Percentiles rank a stretch among this genome's conserved stretches.
These are phyloP conservation scores for Ophiognomonia clavigignenti-juglandacearum DNA, from an alignment of 2,329 filamentous ascomycete genomes.

Conservation along the genomic window DNA sequence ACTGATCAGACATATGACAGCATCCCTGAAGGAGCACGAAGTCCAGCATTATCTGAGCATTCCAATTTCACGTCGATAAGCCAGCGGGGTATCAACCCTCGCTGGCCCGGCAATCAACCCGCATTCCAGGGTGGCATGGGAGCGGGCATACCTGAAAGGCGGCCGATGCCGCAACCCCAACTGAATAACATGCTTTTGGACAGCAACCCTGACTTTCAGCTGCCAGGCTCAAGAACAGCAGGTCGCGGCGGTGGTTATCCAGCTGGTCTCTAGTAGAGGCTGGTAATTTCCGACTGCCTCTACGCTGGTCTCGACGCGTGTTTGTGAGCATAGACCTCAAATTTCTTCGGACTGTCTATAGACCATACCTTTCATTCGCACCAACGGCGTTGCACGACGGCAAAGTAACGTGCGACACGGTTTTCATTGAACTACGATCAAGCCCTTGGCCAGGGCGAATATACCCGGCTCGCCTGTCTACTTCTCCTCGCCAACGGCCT, in stretches of 20 bases:
- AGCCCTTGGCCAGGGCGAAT: slow-evolving; percentile 12
- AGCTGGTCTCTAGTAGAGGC: neutral
- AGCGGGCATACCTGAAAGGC: slow-evolving; percentile 36
- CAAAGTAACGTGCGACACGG: neutral
- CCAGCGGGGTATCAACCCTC: slow-evolving; percentile 82
- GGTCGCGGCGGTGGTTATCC: slow-evolving; percentile 8
- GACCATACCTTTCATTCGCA: slow-evolving; percentile 7
- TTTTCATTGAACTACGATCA: slow-evolving; percentile 6
- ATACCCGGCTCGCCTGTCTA: slow-evolving; percentile 10
- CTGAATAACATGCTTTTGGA: slow-evolving; percentile 70
- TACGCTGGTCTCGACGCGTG: neutral
- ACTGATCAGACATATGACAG: slow-evolving; percentile 27
- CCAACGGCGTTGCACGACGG: slow-evolving; percentile 5
- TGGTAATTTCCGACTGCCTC: neutral
- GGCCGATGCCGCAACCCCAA: slow-evolving; percentile 37
- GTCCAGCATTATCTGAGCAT: slow-evolving; percentile 71
- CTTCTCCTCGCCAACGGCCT: neutral
- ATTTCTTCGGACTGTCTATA: slow-evolving; percentile 8
- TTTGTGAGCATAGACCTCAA: neutral
- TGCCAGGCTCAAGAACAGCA: slow-evolving; percentile 42
- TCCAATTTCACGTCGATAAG: slow-evolving; percentile 88
- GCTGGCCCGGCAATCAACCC: slow-evolving; percentile 58
- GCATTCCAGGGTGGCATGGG: slow-evolving; percentile 29
- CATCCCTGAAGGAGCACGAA: slow-evolving; percentile 49
- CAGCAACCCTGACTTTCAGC: slow-evolving; percentile 79